Base-by-base conservation (phyloP, 768 basidiomycete genomes). In the Porpolomopsis calyptriformis region DNA sequence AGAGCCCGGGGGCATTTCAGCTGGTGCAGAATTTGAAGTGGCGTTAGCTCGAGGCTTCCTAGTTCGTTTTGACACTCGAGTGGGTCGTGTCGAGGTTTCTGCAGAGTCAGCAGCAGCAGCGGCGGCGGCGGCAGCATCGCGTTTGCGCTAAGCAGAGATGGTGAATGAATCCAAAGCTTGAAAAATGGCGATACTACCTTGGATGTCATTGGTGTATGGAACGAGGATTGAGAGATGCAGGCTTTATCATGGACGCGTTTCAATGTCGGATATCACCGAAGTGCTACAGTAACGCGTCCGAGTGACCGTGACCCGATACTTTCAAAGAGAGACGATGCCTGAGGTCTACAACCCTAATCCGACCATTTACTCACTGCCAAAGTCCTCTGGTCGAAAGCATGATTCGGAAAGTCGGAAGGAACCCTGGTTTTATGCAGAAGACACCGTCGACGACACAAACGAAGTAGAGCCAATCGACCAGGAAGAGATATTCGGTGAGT, bases 311-410 rank as follows among this genome's bases (percentile, higher is more conserved):
- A n/a, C n/a, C n/a, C n/a, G n/a, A n/a, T 18, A 26, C 11, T 11
- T 22, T 16, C 12, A 6, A 24, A 45, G 54, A 53, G 51, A 42
- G 46, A 80, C 80, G 77, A 58, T 68, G 41, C 63, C 64, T 29
- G 77, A 81, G 59, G 64, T 82, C 44, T 88, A 81, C 73, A 98
- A 98, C 63, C 85, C 85, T 14, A 97, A 97, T 63, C 94, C 94
- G 1, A 82, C 77, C 9, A 70, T 98, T 31, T 86, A 91, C 60
- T 65, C 72, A 1, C 63, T 77, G 1, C 55, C 74, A 5, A 79
- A 76, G 43, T 59, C 67, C 2, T 57, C 73, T 1, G 57, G 64
- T 23, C 64, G 76, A 25, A 67, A 69, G 49, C 65, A 66, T 4
- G 65, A 68, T 25, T 56, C 64, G 9, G 65, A 58, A 12, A 66